A percentile compares a stretch with the other conserved stretches of the same genome.
Evolutionary conservation across 352 stramenopile species (phyloP).

Genomic region (Phytophthora syringae): DNA sequence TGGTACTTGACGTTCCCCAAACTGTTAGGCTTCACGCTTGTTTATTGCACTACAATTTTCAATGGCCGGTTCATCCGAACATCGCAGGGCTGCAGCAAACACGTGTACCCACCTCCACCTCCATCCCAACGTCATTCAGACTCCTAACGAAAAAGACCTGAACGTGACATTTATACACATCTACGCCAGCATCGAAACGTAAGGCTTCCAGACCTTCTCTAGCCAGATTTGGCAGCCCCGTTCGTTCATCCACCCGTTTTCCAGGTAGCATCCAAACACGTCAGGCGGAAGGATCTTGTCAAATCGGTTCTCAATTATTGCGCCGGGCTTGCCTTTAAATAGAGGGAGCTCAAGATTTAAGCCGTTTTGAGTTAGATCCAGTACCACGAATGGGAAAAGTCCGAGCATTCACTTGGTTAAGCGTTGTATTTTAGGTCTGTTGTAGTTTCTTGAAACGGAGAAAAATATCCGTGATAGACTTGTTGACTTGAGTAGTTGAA

Average conservation of each 20-base stretch:
- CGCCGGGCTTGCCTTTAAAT: conserved; percentile 7
- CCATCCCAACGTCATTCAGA: neutral
- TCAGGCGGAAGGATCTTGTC: neutral
- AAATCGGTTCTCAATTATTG: neutral
- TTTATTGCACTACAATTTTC: neutral
- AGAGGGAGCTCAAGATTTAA: conserved; percentile 9
- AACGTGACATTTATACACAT: conserved; percentile 12
- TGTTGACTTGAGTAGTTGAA: too few relatives aligned
- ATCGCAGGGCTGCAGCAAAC: neutral
- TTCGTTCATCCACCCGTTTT: conserved; percentile 12
- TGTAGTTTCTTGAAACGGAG: too few relatives aligned
- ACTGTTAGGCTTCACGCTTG: too few relatives aligned
- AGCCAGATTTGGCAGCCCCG: conserved; percentile 7
- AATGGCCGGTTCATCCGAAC: neutral
- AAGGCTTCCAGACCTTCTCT: conserved; percentile 6
- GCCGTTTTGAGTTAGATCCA: neutral
- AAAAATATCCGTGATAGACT: too few relatives aligned
- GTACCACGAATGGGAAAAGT: conserved; percentile 1
- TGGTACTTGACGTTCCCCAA: too few relatives aligned
- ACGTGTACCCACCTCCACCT: conserved; percentile 5
- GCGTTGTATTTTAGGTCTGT: neutral
- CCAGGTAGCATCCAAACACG: conserved; percentile 4
- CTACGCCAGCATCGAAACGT: neutral
- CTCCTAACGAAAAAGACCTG: neutral
- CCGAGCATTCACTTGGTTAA: neutral